Base-by-base conservation (phyloP, 208 protist genomes). In the Acanthamoeba triangularis region DNA sequence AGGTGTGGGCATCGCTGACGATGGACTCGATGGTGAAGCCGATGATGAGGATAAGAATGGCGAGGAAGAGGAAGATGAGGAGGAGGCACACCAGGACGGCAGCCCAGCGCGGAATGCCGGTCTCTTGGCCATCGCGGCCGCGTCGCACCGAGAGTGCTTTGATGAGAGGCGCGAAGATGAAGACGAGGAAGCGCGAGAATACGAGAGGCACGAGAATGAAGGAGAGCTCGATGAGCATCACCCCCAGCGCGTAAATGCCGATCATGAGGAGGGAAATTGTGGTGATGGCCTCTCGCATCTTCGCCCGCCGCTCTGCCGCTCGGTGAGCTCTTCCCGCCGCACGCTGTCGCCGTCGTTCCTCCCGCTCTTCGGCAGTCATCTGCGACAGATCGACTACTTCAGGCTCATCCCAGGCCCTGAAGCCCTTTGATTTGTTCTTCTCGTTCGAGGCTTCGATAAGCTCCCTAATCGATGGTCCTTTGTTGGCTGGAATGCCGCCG, bases 191-290 rank as follows among this genome's bases (percentile, higher is more conserved):
- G 16, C 84, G 84, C 54, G 84, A 61, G 49, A 90, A 65, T 5
- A 90, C 84, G 33, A 90, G 84, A 5, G 84, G 84, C n/a, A 90
- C 84, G 49, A 90, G 44, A 11, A 90, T 5, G 59, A 90, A 90
- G 49, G 33, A 30, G 49, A 90, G 41, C 14, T 90, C 63, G 28
- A 90, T 49, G 13, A 90, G 59, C 49, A 90, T 90, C n/a, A 33
- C 49, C 8, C 84, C 84, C 2, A 90, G 28, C 5, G 84, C 84
- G 18, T 67, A 67, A 28, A 67, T 18, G 23, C 61, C 61, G 28
- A 67, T 67, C 23, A 67, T 67, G 61, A 67, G 61, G 61, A 67
- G 61, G 61, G 61, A 67, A 67, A 67, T 67, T 1, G 61, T 67
- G 3, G 61, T 67, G 61, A 67, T 67, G 61, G 61, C 61, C 61